Evolutionary conservation across 164 flowering plant species (phyloP).

Genomic region (Tetracentron sinense): DNA sequence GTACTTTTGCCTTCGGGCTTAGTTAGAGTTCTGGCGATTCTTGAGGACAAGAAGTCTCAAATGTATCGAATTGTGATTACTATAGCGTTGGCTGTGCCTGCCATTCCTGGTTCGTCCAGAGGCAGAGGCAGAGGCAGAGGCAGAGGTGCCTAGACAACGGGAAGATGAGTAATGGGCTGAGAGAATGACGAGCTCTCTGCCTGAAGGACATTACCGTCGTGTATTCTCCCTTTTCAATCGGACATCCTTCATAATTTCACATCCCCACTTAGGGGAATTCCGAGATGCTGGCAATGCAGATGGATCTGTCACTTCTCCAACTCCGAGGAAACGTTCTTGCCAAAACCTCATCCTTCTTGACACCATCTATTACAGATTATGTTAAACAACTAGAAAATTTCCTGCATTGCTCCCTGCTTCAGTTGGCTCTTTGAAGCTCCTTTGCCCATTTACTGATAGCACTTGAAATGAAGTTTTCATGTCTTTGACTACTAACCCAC

Average conservation of each 20-base stretch:
- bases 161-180: constrained; percentile 88
- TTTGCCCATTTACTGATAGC: constrained; percentile 54
- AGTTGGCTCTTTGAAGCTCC: constrained; percentile 26
- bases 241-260: constrained; percentile 82
- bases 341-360: constrained; percentile 55
- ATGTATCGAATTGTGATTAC: too few species aligned
- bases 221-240: constrained; percentile 62
- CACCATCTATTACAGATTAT: constrained; percentile 28
- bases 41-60: too few species aligned
- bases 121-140: too few species aligned
- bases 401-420: constrained; percentile 27
- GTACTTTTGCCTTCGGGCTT: too few species aligned
- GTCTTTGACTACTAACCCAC: constrained; percentile 73
- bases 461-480: constrained; percentile 89
- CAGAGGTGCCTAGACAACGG: too few species aligned
- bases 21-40: too few species aligned
- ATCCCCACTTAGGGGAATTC: constrained; percentile 85
- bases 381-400: constrained; percentile 42
- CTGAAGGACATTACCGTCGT: constrained; percentile 63
- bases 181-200: constrained; percentile 81
- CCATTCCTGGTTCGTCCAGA: too few species aligned
- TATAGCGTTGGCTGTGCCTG: too few species aligned
- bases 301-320: constrained; percentile 93
- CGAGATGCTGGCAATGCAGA: constrained; percentile 87
- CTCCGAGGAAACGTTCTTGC: constrained; percentile 77